These are phyloP conservation scores for Dipteronia dyeriana DNA, from an alignment of 345 rosid genomes.

Conservation along the genomic window DNA sequence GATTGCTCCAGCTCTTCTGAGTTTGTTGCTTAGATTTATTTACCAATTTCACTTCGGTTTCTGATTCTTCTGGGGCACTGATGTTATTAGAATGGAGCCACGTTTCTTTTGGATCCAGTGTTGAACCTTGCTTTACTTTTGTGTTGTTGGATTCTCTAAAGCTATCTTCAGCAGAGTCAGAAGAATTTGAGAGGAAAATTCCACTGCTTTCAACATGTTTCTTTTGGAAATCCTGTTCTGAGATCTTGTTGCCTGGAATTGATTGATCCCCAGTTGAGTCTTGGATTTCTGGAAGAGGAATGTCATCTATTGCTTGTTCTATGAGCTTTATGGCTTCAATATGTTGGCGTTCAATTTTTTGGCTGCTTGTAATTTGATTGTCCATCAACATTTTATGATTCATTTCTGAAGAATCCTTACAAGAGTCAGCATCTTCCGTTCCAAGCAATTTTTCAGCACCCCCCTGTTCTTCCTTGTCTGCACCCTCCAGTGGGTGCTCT, in stretches of 20 bases:
- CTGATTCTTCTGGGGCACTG: constrained; percentile 18
- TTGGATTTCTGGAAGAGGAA: constrained; percentile 58
- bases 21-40: constrained; percentile 32
- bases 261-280: constrained; percentile 39
- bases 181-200: constrained; percentile 18
- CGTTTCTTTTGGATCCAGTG: constrained; percentile 17
- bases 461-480: constrained; percentile 27
- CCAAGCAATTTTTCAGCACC: constrained; percentile 24
- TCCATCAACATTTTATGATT: constrained; percentile 23
- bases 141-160: constrained; percentile 25
- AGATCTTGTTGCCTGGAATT: constrained; percentile 18
- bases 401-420: constrained; percentile 3
- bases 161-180: constrained; percentile 19
- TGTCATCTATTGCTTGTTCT: constrained; percentile 85
- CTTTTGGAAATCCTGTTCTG: constrained; percentile 28
- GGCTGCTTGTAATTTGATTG: constrained; percentile 29
- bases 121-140: constrained; percentile 21
- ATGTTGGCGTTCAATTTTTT: constrained; percentile 40
- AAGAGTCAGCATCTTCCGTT: constrained; percentile 20
- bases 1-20: constrained; percentile 69
- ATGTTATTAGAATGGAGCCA: constrained; percentile 8
- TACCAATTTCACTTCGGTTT: constrained; percentile 23
- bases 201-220: constrained; percentile 20
- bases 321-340: constrained; percentile 79
- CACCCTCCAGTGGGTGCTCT: constrained; percentile 35